A percentile compares a stretch with the other conserved stretches of the same genome.
Conservation (phyloP, 768 basidiomycete genomes). For the Pseudohyphozyma bogoriensis region DNA sequence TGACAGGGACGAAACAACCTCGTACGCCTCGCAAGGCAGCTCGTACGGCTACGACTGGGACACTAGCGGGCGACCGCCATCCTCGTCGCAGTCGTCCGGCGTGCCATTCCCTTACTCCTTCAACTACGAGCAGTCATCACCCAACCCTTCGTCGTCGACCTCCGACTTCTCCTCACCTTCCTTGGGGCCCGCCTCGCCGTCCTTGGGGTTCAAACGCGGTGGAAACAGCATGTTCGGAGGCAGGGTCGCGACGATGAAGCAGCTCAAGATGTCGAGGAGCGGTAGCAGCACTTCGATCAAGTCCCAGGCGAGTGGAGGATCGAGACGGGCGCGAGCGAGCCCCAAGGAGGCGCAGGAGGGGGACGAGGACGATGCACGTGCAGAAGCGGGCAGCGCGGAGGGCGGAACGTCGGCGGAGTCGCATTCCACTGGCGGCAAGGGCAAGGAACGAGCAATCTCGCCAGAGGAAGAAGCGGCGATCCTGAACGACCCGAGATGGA, state of each 20-base stretch:
- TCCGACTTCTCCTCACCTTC: background rate
- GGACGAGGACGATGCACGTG: background rate
- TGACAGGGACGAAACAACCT: too few relatives aligned
- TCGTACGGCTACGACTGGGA: background rate
- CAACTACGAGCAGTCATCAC: too few relatives aligned
- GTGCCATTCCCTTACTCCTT: background rate
- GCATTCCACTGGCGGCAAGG: background rate
- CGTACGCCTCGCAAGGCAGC: background rate
- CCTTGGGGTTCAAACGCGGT: background rate
- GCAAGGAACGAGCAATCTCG: background rate
- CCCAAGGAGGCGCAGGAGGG: background rate
- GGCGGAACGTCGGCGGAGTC: background rate
- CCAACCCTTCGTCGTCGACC: background rate
- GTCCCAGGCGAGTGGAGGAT: background rate
- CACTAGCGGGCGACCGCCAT: background rate
- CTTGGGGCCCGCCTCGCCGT: background rate
- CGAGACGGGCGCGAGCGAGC: background rate
- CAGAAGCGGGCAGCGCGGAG: background rate
- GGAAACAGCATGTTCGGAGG: conserved; percentile 13
- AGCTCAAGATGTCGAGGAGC: conserved; percentile 7
- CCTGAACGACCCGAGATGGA: background rate
- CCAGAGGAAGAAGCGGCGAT: background rate
- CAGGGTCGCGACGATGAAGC: background rate
- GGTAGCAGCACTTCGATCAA: background rate
- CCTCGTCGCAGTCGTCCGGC: background rate